Evolutionary conservation across 2,329 filamentous ascomycete genomes (phyloP).

Genomic region (Fusarium verrucosum): DNA sequence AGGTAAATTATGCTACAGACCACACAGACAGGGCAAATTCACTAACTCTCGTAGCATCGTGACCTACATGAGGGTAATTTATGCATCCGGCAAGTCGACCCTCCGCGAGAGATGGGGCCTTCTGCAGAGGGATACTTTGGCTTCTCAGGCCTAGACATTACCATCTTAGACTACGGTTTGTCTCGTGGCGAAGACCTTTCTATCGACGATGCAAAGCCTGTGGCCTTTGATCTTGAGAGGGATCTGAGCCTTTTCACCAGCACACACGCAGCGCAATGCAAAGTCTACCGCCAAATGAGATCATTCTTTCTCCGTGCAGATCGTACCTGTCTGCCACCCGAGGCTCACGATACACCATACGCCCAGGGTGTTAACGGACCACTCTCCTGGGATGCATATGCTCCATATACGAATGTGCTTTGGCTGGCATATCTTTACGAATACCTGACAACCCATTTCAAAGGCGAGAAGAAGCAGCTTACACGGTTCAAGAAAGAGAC

Average conservation of each 20-base stretch:
- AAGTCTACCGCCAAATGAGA: conserved; percentile 70
- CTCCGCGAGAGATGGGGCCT: conserved; percentile 47
- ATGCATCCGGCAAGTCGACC: conserved; percentile 60
- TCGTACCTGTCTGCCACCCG: conserved; percentile 59
- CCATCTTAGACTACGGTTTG: conserved; percentile 72
- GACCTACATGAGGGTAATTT: conserved; percentile 73
- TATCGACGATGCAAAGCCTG: conserved; percentile 49
- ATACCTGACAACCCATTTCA: conserved; percentile 60
- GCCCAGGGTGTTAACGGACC: conserved; percentile 56
- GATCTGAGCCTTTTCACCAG: conserved; percentile 69
- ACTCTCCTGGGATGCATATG: conserved; percentile 64
- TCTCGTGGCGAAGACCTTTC: conserved; percentile 63
- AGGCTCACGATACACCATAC: conserved; percentile 59
- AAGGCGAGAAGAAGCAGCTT: conserved; percentile 58
- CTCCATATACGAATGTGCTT: conserved; percentile 71
- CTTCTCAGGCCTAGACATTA: conserved; percentile 69
- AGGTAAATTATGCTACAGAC: conserved; percentile 53
- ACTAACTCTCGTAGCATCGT: conserved; percentile 60
- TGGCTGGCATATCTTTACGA: conserved; percentile 71
- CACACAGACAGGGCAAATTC: neutral
- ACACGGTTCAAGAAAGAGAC: conserved; percentile 58
- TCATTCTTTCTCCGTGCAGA: conserved; percentile 64
- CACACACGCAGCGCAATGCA: conserved; percentile 67
- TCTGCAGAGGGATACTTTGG: conserved; percentile 58
- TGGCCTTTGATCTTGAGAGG: conserved; percentile 68